Evolutionary conservation across 306 rosid species (phyloP), one percentile per base, ranked within the genome.

Genomic region (Prunus dulcis): DNA sequence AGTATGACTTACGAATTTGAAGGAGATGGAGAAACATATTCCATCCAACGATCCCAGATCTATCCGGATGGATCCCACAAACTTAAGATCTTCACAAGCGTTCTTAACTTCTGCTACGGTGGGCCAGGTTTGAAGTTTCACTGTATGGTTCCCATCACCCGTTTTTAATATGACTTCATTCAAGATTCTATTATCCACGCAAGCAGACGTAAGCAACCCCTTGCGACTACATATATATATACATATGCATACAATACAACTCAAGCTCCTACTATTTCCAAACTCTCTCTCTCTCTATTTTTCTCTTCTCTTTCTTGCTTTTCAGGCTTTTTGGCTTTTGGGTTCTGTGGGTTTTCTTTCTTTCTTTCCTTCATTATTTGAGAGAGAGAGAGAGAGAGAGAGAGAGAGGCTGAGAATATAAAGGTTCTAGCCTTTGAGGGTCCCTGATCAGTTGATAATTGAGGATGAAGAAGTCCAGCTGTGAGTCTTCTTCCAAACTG

Each of bases 401-500:
- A 62, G 23, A 34, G 28, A 18, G 46, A 6, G 3, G n/a, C 3
- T 11, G 38, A 28, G 41, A 34, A 34, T 34, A 34, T 34, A 34
- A 34, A 34, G 41, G 41, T 34, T 34, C 9, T 34, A 34, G 41
- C 8, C 41, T 34, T 34, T 6, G 9, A 34, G 41, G 9, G 41
- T 34, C 41, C 1, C 41, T 34, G 41, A 1, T 34, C 8, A 34
- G 41, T 34, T 34, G 41, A 34, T 34, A 34, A 34, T 34, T 34
- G 49, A 71, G 38, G 71, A 85, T 84, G 90, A 85, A 65, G 76
- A 79, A 67, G 27, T 20, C 49, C 32, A 43, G 17, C 8, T 57
- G 66, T 5, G 67, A 71, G 2, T 57, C 87, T 1, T 65, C 88
- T 0, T 27, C 81, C 4, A 92, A 89, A 71, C 85, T 71, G 2